Percentiles rank a stretch among this genome's conserved stretches.
Conservation (phyloP, 495 filamentous ascomycete species). For the Xylaria scruposa region DNA sequence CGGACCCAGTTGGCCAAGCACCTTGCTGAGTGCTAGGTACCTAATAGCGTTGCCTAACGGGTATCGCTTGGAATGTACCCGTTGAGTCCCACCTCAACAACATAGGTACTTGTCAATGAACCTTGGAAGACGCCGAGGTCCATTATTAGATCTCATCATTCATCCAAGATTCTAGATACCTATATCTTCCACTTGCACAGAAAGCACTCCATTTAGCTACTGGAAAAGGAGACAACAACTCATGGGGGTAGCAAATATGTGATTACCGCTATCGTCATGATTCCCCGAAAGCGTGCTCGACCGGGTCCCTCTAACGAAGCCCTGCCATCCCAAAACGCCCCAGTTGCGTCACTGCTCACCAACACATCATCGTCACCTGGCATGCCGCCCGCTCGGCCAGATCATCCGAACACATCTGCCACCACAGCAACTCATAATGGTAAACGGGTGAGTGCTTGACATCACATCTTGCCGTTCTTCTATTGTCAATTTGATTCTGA, state of each 20-base stretch:
- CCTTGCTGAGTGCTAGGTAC: not conserved
- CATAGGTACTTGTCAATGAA: not conserved
- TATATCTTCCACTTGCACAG: not conserved
- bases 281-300: conserved; percentile 69
- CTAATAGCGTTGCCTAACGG: too few relatives aligned
- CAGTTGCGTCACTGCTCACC: conserved; percentile 40
- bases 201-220: not conserved
- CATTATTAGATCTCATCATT: not conserved
- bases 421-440: conserved; percentile 27
- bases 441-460: conserved; percentile 32
- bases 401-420: conserved; percentile 28
- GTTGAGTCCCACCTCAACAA: not conserved
- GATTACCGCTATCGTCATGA: conserved; percentile 47
- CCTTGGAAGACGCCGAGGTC: conserved; percentile 3
- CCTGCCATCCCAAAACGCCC: conserved; percentile 39
- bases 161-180: not conserved
- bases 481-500: conserved; percentile 25
- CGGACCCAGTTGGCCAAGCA: too few relatives aligned
- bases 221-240: not conserved
- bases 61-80: not conserved
- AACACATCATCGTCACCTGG: conserved; percentile 25
- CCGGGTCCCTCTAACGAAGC: conserved; percentile 53
- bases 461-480: conserved; percentile 1
- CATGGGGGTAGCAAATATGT: conserved; percentile 16
- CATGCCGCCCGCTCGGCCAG: conserved; percentile 32